phyloP scores from a whole-genome alignment of 163 green algal species.

The Volvox carteri region DNA sequence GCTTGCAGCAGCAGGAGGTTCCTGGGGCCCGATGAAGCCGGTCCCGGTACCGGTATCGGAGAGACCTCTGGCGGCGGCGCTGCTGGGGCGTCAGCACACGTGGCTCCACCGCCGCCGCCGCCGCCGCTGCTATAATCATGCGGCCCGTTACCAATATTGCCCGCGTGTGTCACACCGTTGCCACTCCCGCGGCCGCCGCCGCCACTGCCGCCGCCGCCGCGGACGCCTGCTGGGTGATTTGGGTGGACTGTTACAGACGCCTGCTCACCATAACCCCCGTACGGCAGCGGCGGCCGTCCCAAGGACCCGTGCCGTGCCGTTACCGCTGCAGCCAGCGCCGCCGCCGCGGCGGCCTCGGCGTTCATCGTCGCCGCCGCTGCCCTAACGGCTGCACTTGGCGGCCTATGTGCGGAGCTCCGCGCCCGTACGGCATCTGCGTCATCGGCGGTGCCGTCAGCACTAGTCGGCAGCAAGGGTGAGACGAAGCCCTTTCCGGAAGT shows the following conservation, averaged over 20 bases:
- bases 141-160: background rate
- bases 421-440: background rate
- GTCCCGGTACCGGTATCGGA: background rate
- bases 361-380: background rate
- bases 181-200: background rate
- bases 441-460: background rate
- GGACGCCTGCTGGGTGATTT: background rate
- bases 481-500: background rate
- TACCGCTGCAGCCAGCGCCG: background rate
- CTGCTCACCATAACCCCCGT: background rate
- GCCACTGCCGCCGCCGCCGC: background rate
- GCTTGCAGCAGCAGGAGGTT: constrained; percentile 16
- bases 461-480: background rate
- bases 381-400: background rate
- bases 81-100: background rate
- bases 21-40: background rate
- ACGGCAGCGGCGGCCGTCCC: background rate
- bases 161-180: background rate
- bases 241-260: background rate
- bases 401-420: background rate
- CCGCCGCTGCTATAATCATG: background rate
- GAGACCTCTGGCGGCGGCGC: background rate
- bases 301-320: background rate
- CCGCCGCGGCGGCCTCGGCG: background rate
- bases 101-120: background rate